phyloP scores from a whole-genome alignment of 331 rosid genomes.

The Rosa hybrid region DNA sequence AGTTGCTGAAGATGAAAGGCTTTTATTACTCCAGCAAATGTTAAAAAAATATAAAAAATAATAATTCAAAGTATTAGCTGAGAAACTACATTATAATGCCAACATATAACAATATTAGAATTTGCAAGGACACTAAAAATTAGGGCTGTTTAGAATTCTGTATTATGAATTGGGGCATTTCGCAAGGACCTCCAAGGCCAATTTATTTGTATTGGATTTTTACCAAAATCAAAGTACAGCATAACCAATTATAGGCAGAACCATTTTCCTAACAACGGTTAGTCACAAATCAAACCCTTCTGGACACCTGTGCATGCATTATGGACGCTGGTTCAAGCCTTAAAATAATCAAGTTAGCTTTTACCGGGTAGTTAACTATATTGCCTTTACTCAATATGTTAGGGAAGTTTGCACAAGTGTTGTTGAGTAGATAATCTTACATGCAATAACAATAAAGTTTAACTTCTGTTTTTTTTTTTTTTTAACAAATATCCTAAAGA shows the following conservation, averaged over 20 bases:
- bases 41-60: neutral
- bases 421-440: neutral
- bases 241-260: neutral
- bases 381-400: neutral
- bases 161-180: neutral
- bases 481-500: neutral
- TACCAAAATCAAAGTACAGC: neutral
- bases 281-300: neutral
- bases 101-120: neutral
- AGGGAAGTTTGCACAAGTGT: neutral
- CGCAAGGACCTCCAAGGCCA: neutral
- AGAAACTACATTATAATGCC: neutral
- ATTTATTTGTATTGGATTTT: neutral
- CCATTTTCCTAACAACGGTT: neutral
- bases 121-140: neutral
- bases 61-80: neutral
- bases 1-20: slow-evolving; percentile 5
- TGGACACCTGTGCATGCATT: neutral
- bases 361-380: neutral
- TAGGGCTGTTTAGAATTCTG: neutral
- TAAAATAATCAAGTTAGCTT: neutral
- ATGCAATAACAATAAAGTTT: neutral
- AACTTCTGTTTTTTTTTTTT: neutral
- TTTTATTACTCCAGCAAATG: neutral
- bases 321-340: neutral